Evolutionary conservation across 2,329 filamentous ascomycete genomes (phyloP), one percentile per base, ranked within the genome.

Genomic region (Aspergillus ustus): DNA sequence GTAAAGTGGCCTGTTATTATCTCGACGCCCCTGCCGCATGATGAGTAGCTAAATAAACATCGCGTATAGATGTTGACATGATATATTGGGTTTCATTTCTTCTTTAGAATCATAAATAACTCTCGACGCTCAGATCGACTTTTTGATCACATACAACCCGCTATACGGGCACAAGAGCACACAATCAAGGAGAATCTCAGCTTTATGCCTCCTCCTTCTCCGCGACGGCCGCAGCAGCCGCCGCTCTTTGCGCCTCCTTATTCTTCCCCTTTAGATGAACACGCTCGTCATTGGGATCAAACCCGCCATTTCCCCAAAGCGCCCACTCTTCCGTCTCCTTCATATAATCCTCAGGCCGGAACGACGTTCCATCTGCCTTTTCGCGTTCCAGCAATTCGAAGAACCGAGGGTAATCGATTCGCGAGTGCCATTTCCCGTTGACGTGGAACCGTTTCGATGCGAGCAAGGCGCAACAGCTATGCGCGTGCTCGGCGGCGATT

Each of bases 301-400:
- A 98, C 0, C 94, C 95, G 2, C 94, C 94, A 67, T 93, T 91
- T 0, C 94, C 95, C 92, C 93, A 98, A 19, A 90, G 87, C 9
- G 94, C 94, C 95, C 94, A 98, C 73, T 97, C 92, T 0, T 93
- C 91, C 43, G 93, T 98, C 67, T 90, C 84, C 4, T 89, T 91
- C 82, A 96, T 91, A 78, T 98, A 98, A 73, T 98, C 93, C 78
- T 97, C 92, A 0, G 94, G 93, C 8, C 81, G 83, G 82, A 96
- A 97, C 13, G 91, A 85, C 19, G 85, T 86, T 37, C 91, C 86
- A 17, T 77, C 72, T 6, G 66, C 66, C 61, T 78, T 75, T 57
- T 79, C 77, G 73, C 87, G 85, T 77, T 96, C 91, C 9, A 96
- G 83, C 63, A 95, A 84, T 66, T 91, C 83, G 75, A 97, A 98